Conservation (phyloP, 2,329 filamentous ascomycete species). For the Fusarium sp. region DNA sequence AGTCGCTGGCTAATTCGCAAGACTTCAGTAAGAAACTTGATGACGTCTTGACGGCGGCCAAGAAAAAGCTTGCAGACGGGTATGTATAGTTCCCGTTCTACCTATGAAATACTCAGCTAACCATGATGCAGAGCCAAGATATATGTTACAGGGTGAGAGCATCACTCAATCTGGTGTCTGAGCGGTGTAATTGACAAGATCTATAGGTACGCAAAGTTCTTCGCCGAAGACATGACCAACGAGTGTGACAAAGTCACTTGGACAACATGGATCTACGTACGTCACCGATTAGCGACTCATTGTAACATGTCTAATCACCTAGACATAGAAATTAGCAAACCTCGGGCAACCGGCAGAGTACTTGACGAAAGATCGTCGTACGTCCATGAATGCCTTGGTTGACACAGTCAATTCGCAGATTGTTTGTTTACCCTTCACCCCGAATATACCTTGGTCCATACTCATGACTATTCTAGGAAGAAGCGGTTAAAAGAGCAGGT, state of each 20-base stretch:
- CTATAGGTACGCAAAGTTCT: slow-evolving; percentile 2
- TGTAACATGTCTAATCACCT: no score
- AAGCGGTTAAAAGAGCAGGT: neutral
- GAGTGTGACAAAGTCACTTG: slow-evolving; percentile 5
- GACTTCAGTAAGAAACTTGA: no score
- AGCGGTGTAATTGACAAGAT: no score
- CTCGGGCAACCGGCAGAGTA: neutral
- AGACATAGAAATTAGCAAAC: neutral
- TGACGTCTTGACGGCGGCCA: no score
- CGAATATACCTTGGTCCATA: no score
- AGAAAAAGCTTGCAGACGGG: no score
- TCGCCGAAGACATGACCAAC: neutral
- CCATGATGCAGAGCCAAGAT: neutral
- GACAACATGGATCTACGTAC: slow-evolving; percentile 1
- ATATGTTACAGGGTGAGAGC: neutral
- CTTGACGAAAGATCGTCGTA: neutral
- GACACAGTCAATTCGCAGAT: neutral
- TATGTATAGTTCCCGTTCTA: no score
- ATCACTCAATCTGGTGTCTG: no score
- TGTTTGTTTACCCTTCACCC: no score
- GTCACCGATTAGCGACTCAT: no score
- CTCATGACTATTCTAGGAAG: no score
- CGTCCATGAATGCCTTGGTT: neutral
- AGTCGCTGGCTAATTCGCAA: no score
- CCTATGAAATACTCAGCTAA: neutral